These are phyloP conservation scores for Mucor circinelloides DNA, from an alignment of 371 early-diverging fungal species.

Conservation along the genomic window DNA sequence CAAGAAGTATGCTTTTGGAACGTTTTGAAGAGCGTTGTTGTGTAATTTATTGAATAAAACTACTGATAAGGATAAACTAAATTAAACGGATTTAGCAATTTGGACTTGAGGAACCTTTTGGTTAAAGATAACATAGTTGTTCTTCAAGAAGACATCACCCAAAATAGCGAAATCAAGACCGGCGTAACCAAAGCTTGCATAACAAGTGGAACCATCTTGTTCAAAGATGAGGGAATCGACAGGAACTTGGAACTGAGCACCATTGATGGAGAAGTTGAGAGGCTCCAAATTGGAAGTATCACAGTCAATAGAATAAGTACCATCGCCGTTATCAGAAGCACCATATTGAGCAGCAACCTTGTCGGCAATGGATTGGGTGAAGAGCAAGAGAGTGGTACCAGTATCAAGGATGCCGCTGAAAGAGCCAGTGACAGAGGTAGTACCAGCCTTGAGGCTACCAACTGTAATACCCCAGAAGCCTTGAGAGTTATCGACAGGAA, in stretches of 20 bases:
- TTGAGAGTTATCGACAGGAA: constrained; percentile 47
- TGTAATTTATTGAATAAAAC: too few species aligned
- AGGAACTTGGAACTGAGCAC: constrained; percentile 22
- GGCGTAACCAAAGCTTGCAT: constrained; percentile 24
- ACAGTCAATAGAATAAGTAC: constrained; percentile 28
- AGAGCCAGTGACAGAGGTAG: constrained; percentile 5
- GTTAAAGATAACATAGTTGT: constrained; percentile 50
- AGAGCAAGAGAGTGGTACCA: constrained; percentile 64
- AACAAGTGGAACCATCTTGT: constrained; percentile 15
- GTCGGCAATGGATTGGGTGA: constrained; percentile 42
- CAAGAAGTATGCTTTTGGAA: too few species aligned
- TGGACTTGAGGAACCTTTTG: constrained; percentile 31
- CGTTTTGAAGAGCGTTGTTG: too few species aligned
- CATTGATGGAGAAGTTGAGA: constrained; percentile 21
- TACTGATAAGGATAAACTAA: too few species aligned
- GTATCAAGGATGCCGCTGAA: constrained; percentile 62
- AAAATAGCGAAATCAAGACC: constrained; percentile 35
- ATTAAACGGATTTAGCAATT: constrained; percentile 20
- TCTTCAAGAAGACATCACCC: constrained; percentile 55
- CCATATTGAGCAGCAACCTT: constrained; percentile 23
- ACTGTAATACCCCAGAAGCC: constrained; percentile 53
- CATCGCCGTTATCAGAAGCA: constrained; percentile 30
- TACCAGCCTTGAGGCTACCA: constrained; percentile 29
- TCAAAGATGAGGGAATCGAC: constrained; percentile 25
- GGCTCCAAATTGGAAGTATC: constrained; percentile 23